These are phyloP conservation scores for Fusarium brevicatenulatum DNA, from an alignment of 2,329 filamentous ascomycete genomes.

Conservation along the genomic window DNA sequence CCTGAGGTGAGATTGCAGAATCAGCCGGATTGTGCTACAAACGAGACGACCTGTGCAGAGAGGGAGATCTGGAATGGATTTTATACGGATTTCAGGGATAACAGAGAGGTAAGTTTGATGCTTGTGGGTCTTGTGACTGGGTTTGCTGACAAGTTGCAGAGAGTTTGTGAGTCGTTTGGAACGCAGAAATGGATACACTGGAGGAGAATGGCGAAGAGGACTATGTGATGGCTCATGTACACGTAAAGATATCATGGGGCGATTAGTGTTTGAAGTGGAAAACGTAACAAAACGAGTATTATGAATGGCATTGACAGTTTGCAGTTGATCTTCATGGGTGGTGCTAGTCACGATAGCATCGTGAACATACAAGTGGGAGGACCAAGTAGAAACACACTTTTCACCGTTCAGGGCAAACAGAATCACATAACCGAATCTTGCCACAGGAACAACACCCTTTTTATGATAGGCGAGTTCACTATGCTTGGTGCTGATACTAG, in stretches of 20 bases:
- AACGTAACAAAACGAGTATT: not conserved
- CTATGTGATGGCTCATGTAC: not conserved
- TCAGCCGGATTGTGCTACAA: not conserved
- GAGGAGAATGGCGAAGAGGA: not conserved
- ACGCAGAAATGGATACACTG: slow-evolving; percentile 19
- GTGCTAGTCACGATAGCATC: not conserved
- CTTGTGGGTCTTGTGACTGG: rapidly evolving
- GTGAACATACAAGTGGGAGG: not conserved
- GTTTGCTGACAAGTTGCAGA: slow-evolving; percentile 4
- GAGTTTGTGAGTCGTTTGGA: slow-evolving; percentile 14
- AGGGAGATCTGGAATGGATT: slow-evolving; percentile 32
- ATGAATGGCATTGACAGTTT: not conserved
- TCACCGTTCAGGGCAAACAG: not conserved
- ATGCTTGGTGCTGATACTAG: not conserved
- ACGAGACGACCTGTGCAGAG: slow-evolving; percentile 1
- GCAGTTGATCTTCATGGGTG: not conserved
- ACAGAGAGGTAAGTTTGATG: slow-evolving; percentile 14
- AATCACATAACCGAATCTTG: rapidly evolving
- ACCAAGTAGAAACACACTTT: not conserved
- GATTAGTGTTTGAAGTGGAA: not conserved
- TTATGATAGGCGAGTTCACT: not conserved
- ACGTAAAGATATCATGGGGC: not conserved
- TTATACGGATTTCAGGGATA: slow-evolving; percentile 28
- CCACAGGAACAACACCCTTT: not conserved
- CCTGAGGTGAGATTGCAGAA: not conserved